Base-by-base conservation (phyloP, 495 filamentous ascomycete species). In the Xanthoparmelia taractica region DNA sequence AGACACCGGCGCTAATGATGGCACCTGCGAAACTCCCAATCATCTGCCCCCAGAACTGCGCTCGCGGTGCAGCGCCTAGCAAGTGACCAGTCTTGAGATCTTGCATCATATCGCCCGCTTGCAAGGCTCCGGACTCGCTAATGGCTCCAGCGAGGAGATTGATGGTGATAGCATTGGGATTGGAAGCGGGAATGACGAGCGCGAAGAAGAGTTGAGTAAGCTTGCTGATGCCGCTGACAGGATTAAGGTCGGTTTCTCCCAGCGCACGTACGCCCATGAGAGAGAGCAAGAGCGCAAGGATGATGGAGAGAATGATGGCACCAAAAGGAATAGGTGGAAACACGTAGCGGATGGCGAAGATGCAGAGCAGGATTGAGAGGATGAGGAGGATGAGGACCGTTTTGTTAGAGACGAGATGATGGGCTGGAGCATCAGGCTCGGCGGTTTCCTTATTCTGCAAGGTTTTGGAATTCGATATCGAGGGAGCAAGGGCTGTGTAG, bases 101-200 rank as follows among this genome's bases (percentile, higher is more conserved):
- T 69, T 99, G 94, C 89, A 99, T 92, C 71, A 99, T 85, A 72
- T 99, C 94, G 17, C 94, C 94, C 5, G 94, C 95, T 76, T 99
- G 95, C 38, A 96, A 78, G 10, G 94, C 94, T 29, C 93, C 94
- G 57, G 91, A 87, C 70, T 90, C 85, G 43, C 85, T 84, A 37
- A 97, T 89, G 0, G 93, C 95, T n/a, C 94, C 94, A 0, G 91
- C 94, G 13, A 99, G 82, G 15, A 97, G 82, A 65, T 99, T 99
- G 65, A 96, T 96, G 60, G 93, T 79, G 6, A 98, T 84, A 20
- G 91, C 88, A 61, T 92, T 88, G 61, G 84, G 85, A 69, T 87
- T 82, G 5, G 84, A 85, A 11, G 85, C 77, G 2, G 95, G 91
- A 17, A 93, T 94, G 31, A 92, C 83, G 45, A 97, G 84, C 0